These are phyloP conservation scores for Gilbertella persicaria DNA, from an alignment of 371 early-diverging fungal genomes.

Conservation along the genomic window DNA sequence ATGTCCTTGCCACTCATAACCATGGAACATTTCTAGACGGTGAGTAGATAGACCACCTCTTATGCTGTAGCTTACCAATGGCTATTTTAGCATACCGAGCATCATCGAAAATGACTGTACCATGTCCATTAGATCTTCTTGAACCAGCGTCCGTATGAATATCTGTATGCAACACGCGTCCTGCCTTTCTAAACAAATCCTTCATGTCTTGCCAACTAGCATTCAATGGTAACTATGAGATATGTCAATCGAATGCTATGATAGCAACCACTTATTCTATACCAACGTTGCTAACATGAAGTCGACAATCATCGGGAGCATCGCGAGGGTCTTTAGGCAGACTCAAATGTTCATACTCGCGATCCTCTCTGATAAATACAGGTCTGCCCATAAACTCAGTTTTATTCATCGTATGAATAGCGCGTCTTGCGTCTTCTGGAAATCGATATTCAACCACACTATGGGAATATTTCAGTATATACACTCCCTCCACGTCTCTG, in stretches of 20 bases:
- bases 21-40: slow-evolving; percentile 63
- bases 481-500: neutral
- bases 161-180: slow-evolving; percentile 73
- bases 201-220: slow-evolving; percentile 85
- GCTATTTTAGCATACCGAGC: slow-evolving; percentile 72
- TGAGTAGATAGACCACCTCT: neutral
- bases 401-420: slow-evolving; percentile 76
- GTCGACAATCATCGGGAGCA: slow-evolving; percentile 55
- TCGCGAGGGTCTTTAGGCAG: slow-evolving; percentile 50
- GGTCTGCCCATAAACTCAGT: slow-evolving; percentile 76
- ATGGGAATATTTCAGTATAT: neutral
- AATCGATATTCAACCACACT: slow-evolving; percentile 81
- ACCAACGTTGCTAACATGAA: slow-evolving; percentile 70
- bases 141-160: slow-evolving; percentile 68
- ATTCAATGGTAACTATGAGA: slow-evolving; percentile 68
- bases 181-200: slow-evolving; percentile 78
- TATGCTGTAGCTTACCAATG: slow-evolving; percentile 51
- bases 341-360: slow-evolving; percentile 51
- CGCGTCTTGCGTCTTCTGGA: slow-evolving; percentile 78
- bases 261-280: neutral
- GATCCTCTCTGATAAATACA: slow-evolving; percentile 75
- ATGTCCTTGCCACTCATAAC: slow-evolving; percentile 78
- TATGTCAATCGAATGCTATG: neutral
- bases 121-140: slow-evolving; percentile 67
- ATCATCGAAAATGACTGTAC: slow-evolving; percentile 71